A percentile compares a stretch with the other conserved stretches of the same genome.
phyloP scores from a whole-genome alignment of 495 filamentous ascomycete species.

The Lophiostoma macrostomum region DNA sequence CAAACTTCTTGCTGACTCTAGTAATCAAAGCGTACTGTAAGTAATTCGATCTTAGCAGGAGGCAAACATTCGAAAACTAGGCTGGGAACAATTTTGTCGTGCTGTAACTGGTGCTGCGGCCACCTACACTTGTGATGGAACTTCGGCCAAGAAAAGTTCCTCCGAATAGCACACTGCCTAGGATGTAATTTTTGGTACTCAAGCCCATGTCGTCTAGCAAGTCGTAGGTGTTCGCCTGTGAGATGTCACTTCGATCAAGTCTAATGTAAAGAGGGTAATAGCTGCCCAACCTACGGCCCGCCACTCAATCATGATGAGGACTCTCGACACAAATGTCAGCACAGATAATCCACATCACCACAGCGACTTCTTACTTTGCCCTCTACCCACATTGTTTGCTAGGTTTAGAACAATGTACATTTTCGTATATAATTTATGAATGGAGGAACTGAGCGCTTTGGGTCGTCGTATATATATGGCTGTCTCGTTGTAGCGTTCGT shows the following conservation, averaged over 20 bases:
- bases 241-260: conserved; percentile 10
- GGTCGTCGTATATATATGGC: conserved; percentile 11
- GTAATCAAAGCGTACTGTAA: too few relatives aligned
- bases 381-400: conserved; percentile 7
- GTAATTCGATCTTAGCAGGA: too few relatives aligned
- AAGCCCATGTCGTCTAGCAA: conserved; percentile 14
- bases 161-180: conserved; percentile 4
- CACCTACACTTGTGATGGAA: conserved; percentile 27
- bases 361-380: conserved; percentile 9
- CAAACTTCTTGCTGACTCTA: conserved; percentile 18
- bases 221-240: conserved; percentile 20
- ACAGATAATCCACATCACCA: background rate
- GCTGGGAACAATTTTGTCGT: too few relatives aligned
- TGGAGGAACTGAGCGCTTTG: conserved; percentile 8
- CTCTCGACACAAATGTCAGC: background rate
- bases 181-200: conserved; percentile 22
- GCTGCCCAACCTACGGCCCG: background rate
- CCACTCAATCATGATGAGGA: conserved; percentile 10
- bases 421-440: background rate
- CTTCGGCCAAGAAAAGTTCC: conserved; percentile 24
- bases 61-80: too few relatives aligned
- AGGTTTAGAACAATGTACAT: conserved; percentile 8
- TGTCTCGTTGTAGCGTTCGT: conserved; percentile 13
- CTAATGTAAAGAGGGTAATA: conserved; percentile 2
- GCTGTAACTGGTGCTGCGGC: too few relatives aligned